Base-by-base conservation (phyloP, 2,329 filamentous ascomycete genomes). In the Tolypocladium inflatum region DNA sequence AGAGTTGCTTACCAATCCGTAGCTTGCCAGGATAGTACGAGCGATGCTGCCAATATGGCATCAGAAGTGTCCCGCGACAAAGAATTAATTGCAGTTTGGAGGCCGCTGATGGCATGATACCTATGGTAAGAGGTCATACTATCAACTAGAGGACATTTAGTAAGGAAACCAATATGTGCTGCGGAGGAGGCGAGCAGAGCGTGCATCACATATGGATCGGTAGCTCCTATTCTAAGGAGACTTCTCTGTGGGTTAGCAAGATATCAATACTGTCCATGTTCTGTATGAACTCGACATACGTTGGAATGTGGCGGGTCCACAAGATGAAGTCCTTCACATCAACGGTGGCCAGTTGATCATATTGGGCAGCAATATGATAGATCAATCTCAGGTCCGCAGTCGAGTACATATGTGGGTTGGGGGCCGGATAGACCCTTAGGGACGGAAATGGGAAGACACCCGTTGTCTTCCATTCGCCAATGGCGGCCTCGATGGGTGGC, bases 11-110 rank as follows among this genome's bases (percentile, higher is more conserved):
- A 95, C 93, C 92, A 97, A 77, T 97, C 93, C 60, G 88, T 94
- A 58, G 91, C 90, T 76, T 97, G 93, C 92, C 94, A 97, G 39
- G 92, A 94, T 54, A 99, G 81, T 53, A 97, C 82, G 51, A 97
- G 85, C 33, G 93, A 97, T 35, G 92, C 90, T 33, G 92, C 93
- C 57, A 99, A 81, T 61, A 97, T 87, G 50, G 92, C 91, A 74
- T 99, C 93, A 2, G 91, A 93, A 60, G 91, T 96, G 56, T 88
- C 85, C 65, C 85, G 86, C 2, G 89, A 94, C 73, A 97, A 97
- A n/a, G 82, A 81, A 50, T 86, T 85, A 64, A 97, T 92, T 33
- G 91, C 91, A 67, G 91, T 88, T 68, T 96, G 91, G 52, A 97
- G 77, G 3, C 93, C 93, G 66, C 89, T 91, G 60, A 97, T 78